These are phyloP conservation scores for Paracoccidioides lutzii DNA, from an alignment of 2,329 filamentous ascomycete genomes.

Conservation along the genomic window DNA sequence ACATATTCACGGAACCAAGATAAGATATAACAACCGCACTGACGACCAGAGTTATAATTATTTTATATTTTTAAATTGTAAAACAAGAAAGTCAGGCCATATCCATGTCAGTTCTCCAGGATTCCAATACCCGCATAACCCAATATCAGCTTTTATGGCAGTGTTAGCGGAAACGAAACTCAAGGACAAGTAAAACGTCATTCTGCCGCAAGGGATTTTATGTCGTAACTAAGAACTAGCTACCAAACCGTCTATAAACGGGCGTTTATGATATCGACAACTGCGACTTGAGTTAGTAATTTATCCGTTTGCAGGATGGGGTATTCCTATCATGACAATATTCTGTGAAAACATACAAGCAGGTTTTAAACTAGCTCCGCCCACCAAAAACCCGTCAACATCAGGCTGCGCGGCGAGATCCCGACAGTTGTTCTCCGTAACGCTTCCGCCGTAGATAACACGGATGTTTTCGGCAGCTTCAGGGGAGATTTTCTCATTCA, in stretches of 20 bases:
- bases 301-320: not conserved
- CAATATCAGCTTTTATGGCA: not conserved
- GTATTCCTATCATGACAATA: not conserved
- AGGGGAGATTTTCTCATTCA: constrained; percentile 59
- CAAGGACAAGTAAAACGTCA: not conserved
- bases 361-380: constrained; percentile 92
- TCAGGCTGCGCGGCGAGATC: constrained; percentile 85
- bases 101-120: not conserved
- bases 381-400: constrained; percentile 96
- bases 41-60: not conserved
- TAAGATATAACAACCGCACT: too few relatives aligned
- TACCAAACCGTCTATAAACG: constrained; percentile 30
- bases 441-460: constrained; percentile 92
- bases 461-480: constrained; percentile 75
- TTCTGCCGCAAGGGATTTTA: not conserved
- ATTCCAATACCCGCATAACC: not conserved
- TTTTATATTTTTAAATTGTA: not conserved
- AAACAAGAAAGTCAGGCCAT: not conserved
- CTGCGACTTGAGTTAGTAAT: not conserved
- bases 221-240: too few relatives aligned
- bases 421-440: constrained; percentile 95
- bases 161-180: not conserved
- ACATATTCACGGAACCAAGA: too few relatives aligned
- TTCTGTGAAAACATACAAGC: constrained; percentile 51
- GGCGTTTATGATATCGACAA: constrained; percentile 59